Evolutionary conservation across 306 rosid genomes (phyloP), one percentile per base, ranked within the genome.

Genomic region (Crataegus laevigata): DNA sequence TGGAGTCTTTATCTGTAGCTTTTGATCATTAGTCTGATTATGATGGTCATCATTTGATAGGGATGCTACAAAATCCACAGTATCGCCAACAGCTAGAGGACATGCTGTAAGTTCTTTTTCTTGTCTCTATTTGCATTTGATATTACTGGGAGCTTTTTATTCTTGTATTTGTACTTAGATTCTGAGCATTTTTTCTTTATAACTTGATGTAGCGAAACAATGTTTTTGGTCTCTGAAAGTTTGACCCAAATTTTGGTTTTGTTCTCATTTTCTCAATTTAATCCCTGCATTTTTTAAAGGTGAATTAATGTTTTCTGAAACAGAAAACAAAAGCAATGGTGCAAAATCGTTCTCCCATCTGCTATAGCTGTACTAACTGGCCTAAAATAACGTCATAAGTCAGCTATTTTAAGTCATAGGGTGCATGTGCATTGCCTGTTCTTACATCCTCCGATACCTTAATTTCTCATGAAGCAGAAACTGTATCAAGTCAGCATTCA

Each of bases 61-160:
- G 97, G 99, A 94, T 94, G 97, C 78, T 92, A 78, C 93, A 94
- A 85, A 89, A 94, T 87, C 97, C 96, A 24, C 87, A 89, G 80
- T 94, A 94, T 82, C 97, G 99, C 58, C 91, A 92, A 77, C 99
- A 92, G 84, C 94, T 94, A 51, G 96, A 94, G 86, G 96, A 85
- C 78, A 94, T 94, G 99, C 85, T 94, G 97, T 94, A 84, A 89
- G 97, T 84, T 81, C 68, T 75, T 69, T 32, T 4, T 69, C 38
- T 40, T 54, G 32, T 36, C 8, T 25, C 29, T 72, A 17, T 42
- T 34, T 25, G 34, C 40, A 22, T 52, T 69, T 36, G 42, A 34
- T 63, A n/a, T 43, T 76, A 26, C 10, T 60, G 1, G 36, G 75
- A 66, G 15, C 55, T 34, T 18, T 63, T 29, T 21, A 25, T 65